Conservation (phyloP, 73 alveolate genomes). For the Halteria grandinella region DNA sequence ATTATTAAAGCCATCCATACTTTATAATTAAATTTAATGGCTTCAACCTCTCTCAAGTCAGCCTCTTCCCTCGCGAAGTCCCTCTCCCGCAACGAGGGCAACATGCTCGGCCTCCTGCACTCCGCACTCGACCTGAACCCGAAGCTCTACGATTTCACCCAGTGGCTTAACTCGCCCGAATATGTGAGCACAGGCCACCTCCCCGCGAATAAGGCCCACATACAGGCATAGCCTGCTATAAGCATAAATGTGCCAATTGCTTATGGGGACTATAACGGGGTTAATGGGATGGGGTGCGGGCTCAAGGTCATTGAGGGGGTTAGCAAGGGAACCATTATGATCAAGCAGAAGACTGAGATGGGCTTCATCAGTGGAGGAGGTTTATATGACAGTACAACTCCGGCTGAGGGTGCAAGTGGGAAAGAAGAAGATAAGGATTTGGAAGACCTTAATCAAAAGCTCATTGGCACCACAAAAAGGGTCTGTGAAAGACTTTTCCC, state of each 20-base stretch:
- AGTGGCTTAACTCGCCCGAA: constrained; percentile 26
- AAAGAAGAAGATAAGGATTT: neutral
- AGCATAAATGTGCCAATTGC: neutral
- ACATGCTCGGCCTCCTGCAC: constrained; percentile 10
- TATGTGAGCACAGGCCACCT: neutral
- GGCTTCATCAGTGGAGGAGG: constrained; percentile 15
- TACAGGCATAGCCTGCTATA: neutral
- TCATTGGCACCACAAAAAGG: neutral
- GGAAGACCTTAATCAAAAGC: neutral
- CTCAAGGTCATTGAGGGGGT: neutral
- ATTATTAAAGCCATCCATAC: no score
- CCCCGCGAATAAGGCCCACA: neutral
- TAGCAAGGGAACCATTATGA: neutral
- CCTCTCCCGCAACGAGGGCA: neutral
- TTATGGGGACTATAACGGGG: neutral
- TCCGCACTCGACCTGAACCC: constrained; percentile 22
- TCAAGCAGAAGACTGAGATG: constrained; percentile 5
- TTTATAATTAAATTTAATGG: no score
- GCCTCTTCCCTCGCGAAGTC: neutral
- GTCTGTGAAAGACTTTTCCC: constrained; percentile 19
- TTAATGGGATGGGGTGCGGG: constrained; percentile 51
- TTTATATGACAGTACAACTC: neutral
- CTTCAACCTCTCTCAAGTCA: no score
- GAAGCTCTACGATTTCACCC: neutral
- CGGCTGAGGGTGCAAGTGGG: neutral